A percentile compares a stretch with the other conserved stretches of the same genome.
These are phyloP conservation scores for Schizophyllum commune DNA, from an alignment of 1,284 basidiomycete genomes.

Conservation along the genomic window DNA sequence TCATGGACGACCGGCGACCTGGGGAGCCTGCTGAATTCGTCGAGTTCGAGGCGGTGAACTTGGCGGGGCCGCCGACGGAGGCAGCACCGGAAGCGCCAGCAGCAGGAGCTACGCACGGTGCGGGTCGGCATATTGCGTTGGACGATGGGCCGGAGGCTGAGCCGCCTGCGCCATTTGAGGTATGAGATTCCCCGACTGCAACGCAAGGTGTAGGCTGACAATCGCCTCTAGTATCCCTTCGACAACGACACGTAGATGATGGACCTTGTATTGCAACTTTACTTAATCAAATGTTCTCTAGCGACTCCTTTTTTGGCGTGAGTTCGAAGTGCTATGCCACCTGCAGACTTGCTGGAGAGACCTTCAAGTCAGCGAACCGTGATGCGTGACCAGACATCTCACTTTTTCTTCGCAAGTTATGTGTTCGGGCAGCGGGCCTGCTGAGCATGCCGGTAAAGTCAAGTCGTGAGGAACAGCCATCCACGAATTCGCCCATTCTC, in stretches of 20 bases:
- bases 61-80: slow-evolving; percentile 16
- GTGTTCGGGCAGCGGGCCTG: no score
- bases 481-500: no score
- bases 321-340: no score
- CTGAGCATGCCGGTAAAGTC: no score
- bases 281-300: slow-evolving; percentile 7
- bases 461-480: no score
- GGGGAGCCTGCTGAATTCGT: slow-evolving; percentile 68
- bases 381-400: no score
- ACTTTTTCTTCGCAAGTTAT: no score
- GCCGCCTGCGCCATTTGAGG: slow-evolving; percentile 75
- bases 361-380: no score
- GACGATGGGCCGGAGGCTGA: slow-evolving; percentile 74
- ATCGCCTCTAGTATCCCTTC: slow-evolving; percentile 46
- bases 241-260: slow-evolving; percentile 46
- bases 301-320: slow-evolving; percentile 4
- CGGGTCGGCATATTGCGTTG: slow-evolving; percentile 46
- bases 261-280: neutral
- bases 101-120: slow-evolving; percentile 9
- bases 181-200: slow-evolving; percentile 26
- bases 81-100: slow-evolving; percentile 23
- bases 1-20: slow-evolving; percentile 65
- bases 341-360: no score
- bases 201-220: slow-evolving; percentile 12
- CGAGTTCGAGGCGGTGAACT: slow-evolving; percentile 39